Evolutionary conservation across 2,329 filamentous ascomycete genomes (phyloP).

Genomic region (Calonectria ilicicola): DNA sequence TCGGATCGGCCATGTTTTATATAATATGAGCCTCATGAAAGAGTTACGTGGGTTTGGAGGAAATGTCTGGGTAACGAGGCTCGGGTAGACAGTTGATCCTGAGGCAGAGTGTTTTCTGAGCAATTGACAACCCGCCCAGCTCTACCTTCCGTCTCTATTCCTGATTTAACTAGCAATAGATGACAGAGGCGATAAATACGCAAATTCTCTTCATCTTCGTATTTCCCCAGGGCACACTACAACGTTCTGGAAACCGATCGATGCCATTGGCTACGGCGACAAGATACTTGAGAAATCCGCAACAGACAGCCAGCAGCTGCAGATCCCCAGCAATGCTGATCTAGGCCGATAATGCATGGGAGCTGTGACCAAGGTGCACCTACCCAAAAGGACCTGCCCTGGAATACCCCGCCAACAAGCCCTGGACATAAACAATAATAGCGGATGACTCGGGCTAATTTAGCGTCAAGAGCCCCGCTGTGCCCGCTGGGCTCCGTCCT

Average conservation of each 20-base stretch:
- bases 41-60: too few species aligned
- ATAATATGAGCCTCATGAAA: neutral
- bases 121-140: neutral
- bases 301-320: neutral
- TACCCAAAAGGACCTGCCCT: neutral
- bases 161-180: neutral
- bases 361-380: neutral
- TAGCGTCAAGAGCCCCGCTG: constrained; percentile 34
- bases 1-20: neutral
- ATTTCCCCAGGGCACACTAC: neutral
- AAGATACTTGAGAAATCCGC: neutral
- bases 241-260: neutral
- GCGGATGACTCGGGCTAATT: constrained; percentile 18
- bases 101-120: neutral
- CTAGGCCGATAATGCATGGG: neutral
- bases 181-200: neutral
- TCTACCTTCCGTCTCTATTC: neutral
- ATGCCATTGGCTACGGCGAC: neutral
- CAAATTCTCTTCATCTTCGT: neutral
- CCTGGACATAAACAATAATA: constrained; percentile 7
- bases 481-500: constrained; percentile 35
- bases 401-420: constrained; percentile 24
- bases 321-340: neutral
- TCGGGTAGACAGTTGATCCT: neutral
- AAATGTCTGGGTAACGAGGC: neutral